Evolutionary conservation across 2,329 filamentous ascomycete genomes (phyloP), one percentile per base, ranked within the genome.

Genomic region (Penicillium brevicompactum): DNA sequence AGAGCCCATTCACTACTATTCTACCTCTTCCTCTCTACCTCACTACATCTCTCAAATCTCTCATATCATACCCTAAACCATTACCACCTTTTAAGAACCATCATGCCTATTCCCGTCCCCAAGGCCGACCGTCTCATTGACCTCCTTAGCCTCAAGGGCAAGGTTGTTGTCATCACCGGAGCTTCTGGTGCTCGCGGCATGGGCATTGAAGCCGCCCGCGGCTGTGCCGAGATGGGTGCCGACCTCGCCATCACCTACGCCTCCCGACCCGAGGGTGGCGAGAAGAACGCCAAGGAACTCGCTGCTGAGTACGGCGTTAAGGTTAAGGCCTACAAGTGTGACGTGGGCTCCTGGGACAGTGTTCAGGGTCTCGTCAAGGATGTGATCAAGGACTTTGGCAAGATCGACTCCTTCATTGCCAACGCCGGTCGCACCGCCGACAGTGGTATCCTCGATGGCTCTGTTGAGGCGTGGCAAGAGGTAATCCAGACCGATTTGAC

Each of bases 401-500:
- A 86, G 75, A 82, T 88, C 67, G 85, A 88, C 67, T 82, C 81
- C 65, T 87, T 87, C 74, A 82, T 88, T 61, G 85, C 85, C 74
- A 88, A 88, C 73, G 87, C 88, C 18, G 88, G 88, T 53, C 83
- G 85, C 58, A 90, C 88, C 5, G 87, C 88, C 63, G 82, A 87
- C 76, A 78, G 77, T 52, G 88, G 87, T 55, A 81, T 90, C 68
- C 78, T 90, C 46, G 88, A 91, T 59, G 85, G 85, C 69, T 83
- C 84, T 22, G 85, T 89, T 21, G 81, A 87, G 68, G 89, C 91
- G 70, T 85, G 86, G 70, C 86, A 92, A 70, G 84, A 86, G 73
- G 90, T 96, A 80, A 82, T 96, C 74, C 84, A 89, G 66, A 87
- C 93, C 68, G 95, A 97, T 75, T 82, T 96, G 64, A 94, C 87